These are phyloP conservation scores for Zasmidium citrigriseum DNA, from an alignment of 2,329 filamentous ascomycete species.

Conservation along the genomic window DNA sequence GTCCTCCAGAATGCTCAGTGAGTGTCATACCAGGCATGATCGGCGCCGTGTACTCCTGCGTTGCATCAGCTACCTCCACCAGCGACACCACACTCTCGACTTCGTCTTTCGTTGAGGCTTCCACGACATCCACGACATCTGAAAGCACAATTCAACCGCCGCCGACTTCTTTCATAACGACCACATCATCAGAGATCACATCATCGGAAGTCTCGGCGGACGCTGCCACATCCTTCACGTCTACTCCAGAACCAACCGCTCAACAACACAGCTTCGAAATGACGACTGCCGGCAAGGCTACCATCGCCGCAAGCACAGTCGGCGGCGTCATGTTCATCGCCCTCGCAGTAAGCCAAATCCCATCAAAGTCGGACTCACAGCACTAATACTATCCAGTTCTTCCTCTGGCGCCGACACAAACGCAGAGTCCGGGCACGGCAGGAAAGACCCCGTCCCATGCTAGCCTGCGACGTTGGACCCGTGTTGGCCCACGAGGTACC, in stretches of 20 bases:
- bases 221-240: background rate
- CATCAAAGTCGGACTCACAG: background rate
- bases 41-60: background rate
- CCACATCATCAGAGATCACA: no score
- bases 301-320: background rate
- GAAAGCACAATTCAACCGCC: no score
- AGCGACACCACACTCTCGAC: background rate
- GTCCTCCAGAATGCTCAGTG: background rate
- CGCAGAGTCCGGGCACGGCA: background rate
- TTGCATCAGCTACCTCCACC: background rate
- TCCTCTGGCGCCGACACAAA: background rate
- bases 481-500: no score
- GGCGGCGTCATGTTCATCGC: background rate
- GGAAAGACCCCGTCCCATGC: background rate
- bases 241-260: no score
- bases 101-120: background rate
- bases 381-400: background rate
- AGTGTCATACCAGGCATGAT: background rate
- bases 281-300: background rate
- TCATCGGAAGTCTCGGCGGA: no score
- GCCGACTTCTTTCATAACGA: no score
- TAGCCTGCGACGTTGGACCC: background rate
- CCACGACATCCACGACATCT: background rate
- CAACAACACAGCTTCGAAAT: background rate
- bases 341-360: background rate